Conservation (phyloP, 2,329 filamentous ascomycete species). For the Pseudogymnoascus verrucosus region DNA sequence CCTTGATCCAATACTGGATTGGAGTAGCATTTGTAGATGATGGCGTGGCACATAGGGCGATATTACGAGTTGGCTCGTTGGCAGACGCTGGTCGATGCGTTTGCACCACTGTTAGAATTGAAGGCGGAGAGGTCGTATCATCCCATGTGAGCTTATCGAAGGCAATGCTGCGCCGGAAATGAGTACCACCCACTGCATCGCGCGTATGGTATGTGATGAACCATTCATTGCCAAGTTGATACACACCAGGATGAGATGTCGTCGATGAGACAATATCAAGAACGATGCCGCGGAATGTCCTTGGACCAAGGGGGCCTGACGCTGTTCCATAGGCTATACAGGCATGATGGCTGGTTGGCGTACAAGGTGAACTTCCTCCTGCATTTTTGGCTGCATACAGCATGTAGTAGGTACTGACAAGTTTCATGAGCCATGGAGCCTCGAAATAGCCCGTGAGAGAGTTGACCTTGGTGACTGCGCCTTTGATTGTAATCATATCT, state of each 20-base stretch:
- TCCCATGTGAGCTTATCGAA: constrained; percentile 30
- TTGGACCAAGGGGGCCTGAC: constrained; percentile 20
- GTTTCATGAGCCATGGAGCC: constrained; percentile 33
- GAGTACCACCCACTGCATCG: constrained; percentile 28
- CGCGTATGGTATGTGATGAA: constrained; percentile 32
- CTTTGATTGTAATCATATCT: constrained; percentile 32
- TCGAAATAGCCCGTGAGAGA: constrained; percentile 31
- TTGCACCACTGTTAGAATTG: constrained; percentile 26
- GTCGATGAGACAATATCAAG: constrained; percentile 32
- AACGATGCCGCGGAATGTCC: constrained; percentile 30
- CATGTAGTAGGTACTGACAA: constrained; percentile 31
- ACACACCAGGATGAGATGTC: constrained; percentile 31
- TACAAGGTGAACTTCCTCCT: constrained; percentile 30
- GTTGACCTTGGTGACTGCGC: constrained; percentile 19
- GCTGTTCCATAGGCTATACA: constrained; percentile 33
- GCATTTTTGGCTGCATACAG: constrained; percentile 34
- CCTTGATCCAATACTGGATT: constrained; percentile 32
- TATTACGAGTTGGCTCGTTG: constrained; percentile 26
- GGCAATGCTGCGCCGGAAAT: constrained; percentile 32
- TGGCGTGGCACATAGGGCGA: constrained; percentile 25
- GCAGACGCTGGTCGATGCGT: constrained; percentile 22
- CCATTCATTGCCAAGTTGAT: constrained; percentile 25
- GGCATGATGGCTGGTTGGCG: constrained; percentile 32
- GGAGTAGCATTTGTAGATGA: constrained; percentile 23
- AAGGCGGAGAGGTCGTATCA: constrained; percentile 19